These are phyloP conservation scores for Tulasnella sp. DNA, from an alignment of 768 basidiomycete species.

Conservation along the genomic window DNA sequence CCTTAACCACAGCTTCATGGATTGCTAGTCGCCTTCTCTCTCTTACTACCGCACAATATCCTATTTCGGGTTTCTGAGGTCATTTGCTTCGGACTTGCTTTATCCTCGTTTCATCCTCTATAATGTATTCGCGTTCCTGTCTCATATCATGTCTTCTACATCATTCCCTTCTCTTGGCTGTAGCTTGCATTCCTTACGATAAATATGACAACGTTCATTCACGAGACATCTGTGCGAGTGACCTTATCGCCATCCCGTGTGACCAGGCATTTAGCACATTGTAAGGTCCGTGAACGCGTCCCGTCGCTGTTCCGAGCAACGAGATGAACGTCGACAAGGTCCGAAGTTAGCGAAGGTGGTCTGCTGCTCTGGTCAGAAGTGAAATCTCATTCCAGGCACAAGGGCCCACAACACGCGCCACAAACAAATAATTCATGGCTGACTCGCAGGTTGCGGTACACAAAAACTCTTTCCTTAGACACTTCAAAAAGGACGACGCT, in stretches of 20 bases:
- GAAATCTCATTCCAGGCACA: slow-evolving; percentile 6
- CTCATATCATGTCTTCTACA: background rate
- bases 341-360: background rate
- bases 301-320: background rate
- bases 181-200: background rate
- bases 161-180: slow-evolving; percentile 6
- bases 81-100: slow-evolving; percentile 1
- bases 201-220: background rate
- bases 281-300: background rate
- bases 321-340: background rate
- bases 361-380: slow-evolving; percentile 11
- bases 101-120: background rate
- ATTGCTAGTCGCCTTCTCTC: slow-evolving; percentile 16
- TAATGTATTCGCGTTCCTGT: background rate
- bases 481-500: background rate
- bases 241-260: slow-evolving; percentile 10
- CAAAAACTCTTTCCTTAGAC: background rate
- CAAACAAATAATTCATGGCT: slow-evolving; percentile 12
- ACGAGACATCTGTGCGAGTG: background rate
- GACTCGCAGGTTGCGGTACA: background rate
- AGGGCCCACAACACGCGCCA: slow-evolving; percentile 10
- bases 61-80: background rate
- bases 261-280: background rate
- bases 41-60: background rate
- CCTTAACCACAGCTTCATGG: slow-evolving; percentile 16